phyloP scores from a whole-genome alignment of 768 basidiomycete genomes.

The Mrakia gelida region DNA sequence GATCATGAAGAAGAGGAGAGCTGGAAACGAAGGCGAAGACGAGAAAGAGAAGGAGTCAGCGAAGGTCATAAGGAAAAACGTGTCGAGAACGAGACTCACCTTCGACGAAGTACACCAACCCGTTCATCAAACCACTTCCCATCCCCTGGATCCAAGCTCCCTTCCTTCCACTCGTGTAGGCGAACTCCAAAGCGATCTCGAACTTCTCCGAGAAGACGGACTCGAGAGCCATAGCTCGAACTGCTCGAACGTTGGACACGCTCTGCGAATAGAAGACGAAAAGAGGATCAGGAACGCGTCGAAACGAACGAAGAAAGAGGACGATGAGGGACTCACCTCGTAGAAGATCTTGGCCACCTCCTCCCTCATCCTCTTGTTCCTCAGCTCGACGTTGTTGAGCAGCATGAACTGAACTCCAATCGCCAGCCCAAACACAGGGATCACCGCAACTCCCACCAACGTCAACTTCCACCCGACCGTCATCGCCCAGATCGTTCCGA shows the following conservation, averaged over 20 bases:
- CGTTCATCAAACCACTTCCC: constrained; percentile 72
- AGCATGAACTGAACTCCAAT: constrained; percentile 73
- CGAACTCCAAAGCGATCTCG: constrained; percentile 57
- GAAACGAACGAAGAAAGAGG: not conserved
- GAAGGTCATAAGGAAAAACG: not conserved
- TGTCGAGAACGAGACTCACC: constrained; percentile 40
- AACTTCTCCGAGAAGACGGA: constrained; percentile 65
- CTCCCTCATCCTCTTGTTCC: constrained; percentile 82
- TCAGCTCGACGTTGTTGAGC: constrained; percentile 63
- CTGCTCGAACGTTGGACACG: constrained; percentile 76
- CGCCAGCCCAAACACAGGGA: constrained; percentile 69
- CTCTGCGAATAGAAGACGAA: constrained; percentile 48
- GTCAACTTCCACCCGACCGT: constrained; percentile 86
- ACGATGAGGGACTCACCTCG: constrained; percentile 54
- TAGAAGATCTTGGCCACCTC: constrained; percentile 79
- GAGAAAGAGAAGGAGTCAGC: no score
- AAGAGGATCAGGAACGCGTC: constrained; percentile 19
- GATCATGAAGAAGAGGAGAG: constrained; percentile 84
- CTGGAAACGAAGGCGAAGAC: constrained; percentile 44
- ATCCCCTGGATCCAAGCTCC: constrained; percentile 87
- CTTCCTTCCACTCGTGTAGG: constrained; percentile 62
- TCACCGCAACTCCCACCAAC: constrained; percentile 79
- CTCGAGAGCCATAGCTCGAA: constrained; percentile 82
- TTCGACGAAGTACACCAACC: constrained; percentile 82
- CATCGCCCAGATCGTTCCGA: constrained; percentile 87